Conservation (phyloP, 2,329 filamentous ascomycete genomes). For the Fusarium protoensiforme region DNA sequence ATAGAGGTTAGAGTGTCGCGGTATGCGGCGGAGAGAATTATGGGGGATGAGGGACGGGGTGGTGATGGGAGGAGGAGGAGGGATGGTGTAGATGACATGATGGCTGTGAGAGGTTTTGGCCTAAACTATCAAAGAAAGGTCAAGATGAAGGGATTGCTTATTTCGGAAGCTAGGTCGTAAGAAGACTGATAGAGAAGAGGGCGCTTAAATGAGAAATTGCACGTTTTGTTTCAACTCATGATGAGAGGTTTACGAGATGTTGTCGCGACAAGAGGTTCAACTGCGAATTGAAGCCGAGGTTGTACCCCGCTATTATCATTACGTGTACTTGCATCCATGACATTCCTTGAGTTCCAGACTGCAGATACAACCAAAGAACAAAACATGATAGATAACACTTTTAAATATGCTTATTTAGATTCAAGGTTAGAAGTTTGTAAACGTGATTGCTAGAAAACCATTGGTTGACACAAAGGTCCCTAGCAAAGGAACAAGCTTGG, state of each 20-base stretch:
- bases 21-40: slow-evolving; percentile 69
- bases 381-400: neutral
- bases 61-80: slow-evolving; percentile 74
- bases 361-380: neutral
- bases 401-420: neutral
- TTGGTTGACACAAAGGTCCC: neutral
- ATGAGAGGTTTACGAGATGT: neutral
- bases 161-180: neutral
- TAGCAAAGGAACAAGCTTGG: neutral
- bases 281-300: neutral
- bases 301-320: slow-evolving; percentile 11
- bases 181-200: neutral
- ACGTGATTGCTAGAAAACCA: neutral
- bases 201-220: neutral
- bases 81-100: slow-evolving; percentile 21
- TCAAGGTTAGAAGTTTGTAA: neutral
- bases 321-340: slow-evolving; percentile 4
- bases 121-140: neutral
- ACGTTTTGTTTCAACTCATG: neutral
- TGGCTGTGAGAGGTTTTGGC: neutral
- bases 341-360: neutral
- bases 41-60: slow-evolving; percentile 63
- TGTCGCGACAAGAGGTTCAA: neutral
- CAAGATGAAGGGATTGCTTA: neutral
- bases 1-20: slow-evolving; percentile 66